These are phyloP conservation scores for Scheffersomyces titani DNA, from an alignment of 1,139 yeast genomes.

Conservation along the genomic window DNA sequence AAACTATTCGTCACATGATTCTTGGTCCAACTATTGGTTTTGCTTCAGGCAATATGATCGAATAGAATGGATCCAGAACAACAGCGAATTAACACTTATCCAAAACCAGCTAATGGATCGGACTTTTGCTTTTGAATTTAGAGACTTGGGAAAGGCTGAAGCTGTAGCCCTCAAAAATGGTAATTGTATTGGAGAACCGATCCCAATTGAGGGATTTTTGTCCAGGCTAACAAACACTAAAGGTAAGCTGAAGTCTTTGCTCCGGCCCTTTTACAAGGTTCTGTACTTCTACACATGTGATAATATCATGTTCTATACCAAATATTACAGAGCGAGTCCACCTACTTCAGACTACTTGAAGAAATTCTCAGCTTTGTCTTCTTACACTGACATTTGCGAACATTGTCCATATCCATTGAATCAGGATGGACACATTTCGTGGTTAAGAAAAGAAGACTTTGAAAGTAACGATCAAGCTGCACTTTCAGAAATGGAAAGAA, in stretches of 20 bases:
- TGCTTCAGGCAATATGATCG: slow-evolving; percentile 71
- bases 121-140: slow-evolving; percentile 50
- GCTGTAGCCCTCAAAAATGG: slow-evolving; percentile 11
- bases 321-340: slow-evolving; percentile 60
- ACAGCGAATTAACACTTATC: slow-evolving; percentile 44
- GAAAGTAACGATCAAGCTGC: slow-evolving; percentile 57
- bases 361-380: slow-evolving; percentile 9
- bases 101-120: slow-evolving; percentile 28
- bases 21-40: slow-evolving; percentile 42
- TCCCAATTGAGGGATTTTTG: slow-evolving; percentile 76
- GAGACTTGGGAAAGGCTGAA: slow-evolving; percentile 30
- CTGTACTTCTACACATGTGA: slow-evolving; percentile 67
- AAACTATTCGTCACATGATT: slow-evolving; percentile 9
- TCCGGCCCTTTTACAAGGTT: slow-evolving; percentile 52
- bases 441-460: slow-evolving; percentile 58
- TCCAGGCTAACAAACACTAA: slow-evolving; percentile 54
- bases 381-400: slow-evolving; percentile 27
- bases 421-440: slow-evolving; percentile 51
- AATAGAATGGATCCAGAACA: slow-evolving; percentile 70
- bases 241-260: slow-evolving; percentile 44
- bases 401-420: slow-evolving; percentile 54
- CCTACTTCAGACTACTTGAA: slow-evolving; percentile 36
- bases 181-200: slow-evolving; percentile 48
- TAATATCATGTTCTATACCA: slow-evolving; percentile 59
- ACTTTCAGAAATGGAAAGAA: slow-evolving; percentile 61